phyloP scores from a whole-genome alignment of 345 rosid genomes.

The Hypericum perforatum region DNA sequence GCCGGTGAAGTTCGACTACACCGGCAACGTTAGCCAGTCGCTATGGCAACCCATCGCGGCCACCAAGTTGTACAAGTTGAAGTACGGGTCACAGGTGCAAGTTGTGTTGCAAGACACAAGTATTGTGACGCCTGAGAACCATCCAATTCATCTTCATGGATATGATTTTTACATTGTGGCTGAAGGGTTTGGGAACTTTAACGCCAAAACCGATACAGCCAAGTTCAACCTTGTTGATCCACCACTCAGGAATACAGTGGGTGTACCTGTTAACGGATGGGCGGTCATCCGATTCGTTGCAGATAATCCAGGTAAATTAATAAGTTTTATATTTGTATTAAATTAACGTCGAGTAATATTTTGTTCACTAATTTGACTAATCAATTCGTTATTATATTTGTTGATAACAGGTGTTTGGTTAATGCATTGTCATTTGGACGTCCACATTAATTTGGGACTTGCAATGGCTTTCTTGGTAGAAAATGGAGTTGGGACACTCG shows the following conservation, averaged over 20 bases:
- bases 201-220: constrained; percentile 3
- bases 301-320: background rate
- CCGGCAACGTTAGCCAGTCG: constrained; percentile 1
- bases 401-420: constrained; percentile 65
- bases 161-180: constrained; percentile 1
- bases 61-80: background rate
- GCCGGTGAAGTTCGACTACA: background rate
- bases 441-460: constrained; percentile 75
- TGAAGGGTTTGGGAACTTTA: constrained; percentile 3
- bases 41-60: background rate
- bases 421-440: constrained; percentile 95
- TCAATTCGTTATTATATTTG: background rate
- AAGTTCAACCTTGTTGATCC: constrained; percentile 3
- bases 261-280: background rate
- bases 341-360: background rate
- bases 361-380: background rate
- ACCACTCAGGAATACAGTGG: background rate
- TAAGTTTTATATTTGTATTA: background rate
- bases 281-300: constrained; percentile 3
- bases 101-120: background rate
- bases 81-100: constrained; percentile 1
- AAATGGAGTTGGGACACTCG: constrained; percentile 49
- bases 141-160: constrained; percentile 5
- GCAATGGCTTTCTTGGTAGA: constrained; percentile 85
- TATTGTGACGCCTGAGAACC: constrained; percentile 4